These are phyloP conservation scores for Solanum dulcamara DNA, from an alignment of 257 asterid species.

Conservation along the genomic window DNA sequence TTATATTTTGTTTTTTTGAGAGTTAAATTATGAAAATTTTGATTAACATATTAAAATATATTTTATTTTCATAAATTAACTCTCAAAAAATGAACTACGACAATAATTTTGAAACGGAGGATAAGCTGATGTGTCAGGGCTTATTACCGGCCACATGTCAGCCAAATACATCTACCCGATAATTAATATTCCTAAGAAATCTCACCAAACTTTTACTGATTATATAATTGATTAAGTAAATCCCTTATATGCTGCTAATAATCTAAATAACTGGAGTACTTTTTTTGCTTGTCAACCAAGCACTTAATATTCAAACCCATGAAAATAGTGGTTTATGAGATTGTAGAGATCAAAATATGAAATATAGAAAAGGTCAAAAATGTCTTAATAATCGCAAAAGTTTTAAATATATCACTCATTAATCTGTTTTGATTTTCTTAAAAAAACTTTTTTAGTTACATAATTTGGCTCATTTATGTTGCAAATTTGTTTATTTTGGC, in stretches of 20 bases:
- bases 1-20: too few species aligned
- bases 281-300: slow-evolving; percentile 5
- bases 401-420: neutral
- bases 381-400: neutral
- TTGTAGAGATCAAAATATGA: neutral
- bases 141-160: neutral
- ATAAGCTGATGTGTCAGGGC: neutral
- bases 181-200: neutral
- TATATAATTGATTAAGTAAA: neutral
- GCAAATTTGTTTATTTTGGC: neutral
- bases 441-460: neutral
- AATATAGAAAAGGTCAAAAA: neutral
- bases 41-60: neutral
- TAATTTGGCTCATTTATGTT: neutral
- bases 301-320: neutral
- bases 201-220: neutral
- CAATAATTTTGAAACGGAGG: too few species aligned
- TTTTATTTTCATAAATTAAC: neutral
- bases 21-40: neutral
- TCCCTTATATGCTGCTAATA: neutral
- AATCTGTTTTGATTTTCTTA: neutral
- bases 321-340: neutral
- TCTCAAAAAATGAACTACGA: too few species aligned
- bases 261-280: neutral
- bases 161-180: neutral